Percentiles rank a stretch among this genome's conserved stretches.
phyloP scores from a whole-genome alignment of 768 basidiomycete genomes.

The Suillus variegatus region DNA sequence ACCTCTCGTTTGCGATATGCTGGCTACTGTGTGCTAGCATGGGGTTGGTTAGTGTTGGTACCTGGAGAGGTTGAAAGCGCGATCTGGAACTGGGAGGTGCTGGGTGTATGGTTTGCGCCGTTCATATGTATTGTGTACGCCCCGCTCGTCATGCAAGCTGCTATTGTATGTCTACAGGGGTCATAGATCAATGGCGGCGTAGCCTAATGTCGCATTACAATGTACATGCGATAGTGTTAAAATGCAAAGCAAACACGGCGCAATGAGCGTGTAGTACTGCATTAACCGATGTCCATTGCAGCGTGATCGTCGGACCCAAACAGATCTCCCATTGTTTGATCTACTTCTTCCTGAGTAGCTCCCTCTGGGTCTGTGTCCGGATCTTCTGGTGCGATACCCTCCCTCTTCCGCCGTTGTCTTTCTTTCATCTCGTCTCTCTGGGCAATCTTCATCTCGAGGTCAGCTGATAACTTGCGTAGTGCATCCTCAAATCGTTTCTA shows the following conservation, averaged over 20 bases:
- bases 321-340: conserved; percentile 30
- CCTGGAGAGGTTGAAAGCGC: conserved; percentile 48
- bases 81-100: conserved; percentile 76
- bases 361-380: conserved; percentile 43
- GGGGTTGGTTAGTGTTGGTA: conserved; percentile 59
- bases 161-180: conserved; percentile 51
- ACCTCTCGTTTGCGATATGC: conserved; percentile 33
- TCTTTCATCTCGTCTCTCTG: conserved; percentile 83
- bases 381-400: conserved; percentile 50
- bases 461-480: conserved; percentile 81
- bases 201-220: background rate
- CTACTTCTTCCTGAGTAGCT: conserved; percentile 39
- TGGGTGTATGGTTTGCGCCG: conserved; percentile 83
- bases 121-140: conserved; percentile 79
- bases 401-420: conserved; percentile 68
- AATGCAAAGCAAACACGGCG: background rate
- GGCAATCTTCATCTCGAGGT: conserved; percentile 80
- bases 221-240: background rate
- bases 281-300: conserved; percentile 34
- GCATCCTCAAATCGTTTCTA: conserved; percentile 95
- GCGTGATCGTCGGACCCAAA: conserved; percentile 52
- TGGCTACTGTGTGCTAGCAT: conserved; percentile 48
- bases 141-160: conserved; percentile 74
- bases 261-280: background rate
- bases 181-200: conserved; percentile 2